These are phyloP conservation scores for Magnolia kwangsiensis DNA, from an alignment of 164 flowering plant genomes.

Conservation along the genomic window DNA sequence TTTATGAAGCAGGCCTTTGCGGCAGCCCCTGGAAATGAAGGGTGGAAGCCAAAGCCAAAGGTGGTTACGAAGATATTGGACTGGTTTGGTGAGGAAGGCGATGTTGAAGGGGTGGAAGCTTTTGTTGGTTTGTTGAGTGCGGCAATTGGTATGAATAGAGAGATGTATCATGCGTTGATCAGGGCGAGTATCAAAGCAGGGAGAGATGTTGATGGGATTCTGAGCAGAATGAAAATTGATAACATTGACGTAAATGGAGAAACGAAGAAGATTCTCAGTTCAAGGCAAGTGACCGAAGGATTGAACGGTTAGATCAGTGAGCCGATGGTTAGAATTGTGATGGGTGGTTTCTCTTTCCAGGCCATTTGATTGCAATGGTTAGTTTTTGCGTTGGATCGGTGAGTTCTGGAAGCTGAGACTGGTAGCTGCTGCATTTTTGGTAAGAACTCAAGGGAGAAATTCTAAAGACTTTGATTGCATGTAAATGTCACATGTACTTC, in stretches of 20 bases:
- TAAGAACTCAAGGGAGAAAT: too few species aligned
- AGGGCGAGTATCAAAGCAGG: constrained; percentile 12
- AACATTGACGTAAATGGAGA: constrained; percentile 9
- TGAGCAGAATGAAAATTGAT: constrained; percentile 14
- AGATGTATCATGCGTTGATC: constrained; percentile 15
- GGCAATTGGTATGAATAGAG: constrained; percentile 12
- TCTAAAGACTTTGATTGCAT: too few species aligned
- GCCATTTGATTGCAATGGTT: neutral
- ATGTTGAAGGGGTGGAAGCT: constrained; percentile 25
- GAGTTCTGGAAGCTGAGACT: too few species aligned
- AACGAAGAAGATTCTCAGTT: constrained; percentile 9
- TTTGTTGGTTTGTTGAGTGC: constrained; percentile 16
- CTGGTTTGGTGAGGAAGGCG: constrained; percentile 28
- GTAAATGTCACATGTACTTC: too few species aligned
- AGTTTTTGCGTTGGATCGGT: too few species aligned
- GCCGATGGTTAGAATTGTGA: neutral
- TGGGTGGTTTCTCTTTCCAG: neutral
- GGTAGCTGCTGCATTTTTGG: too few species aligned
- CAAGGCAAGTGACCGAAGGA: neutral
- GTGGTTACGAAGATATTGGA: constrained; percentile 23
- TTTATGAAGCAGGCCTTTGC: constrained; percentile 33
- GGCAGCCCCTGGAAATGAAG: constrained; percentile 15
- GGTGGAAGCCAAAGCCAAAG: constrained; percentile 20
- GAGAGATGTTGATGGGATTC: constrained; percentile 1
- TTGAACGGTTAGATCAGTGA: neutral